phyloP scores from a whole-genome alignment of 768 basidiomycete genomes.

The Lactarius deliciosus region DNA sequence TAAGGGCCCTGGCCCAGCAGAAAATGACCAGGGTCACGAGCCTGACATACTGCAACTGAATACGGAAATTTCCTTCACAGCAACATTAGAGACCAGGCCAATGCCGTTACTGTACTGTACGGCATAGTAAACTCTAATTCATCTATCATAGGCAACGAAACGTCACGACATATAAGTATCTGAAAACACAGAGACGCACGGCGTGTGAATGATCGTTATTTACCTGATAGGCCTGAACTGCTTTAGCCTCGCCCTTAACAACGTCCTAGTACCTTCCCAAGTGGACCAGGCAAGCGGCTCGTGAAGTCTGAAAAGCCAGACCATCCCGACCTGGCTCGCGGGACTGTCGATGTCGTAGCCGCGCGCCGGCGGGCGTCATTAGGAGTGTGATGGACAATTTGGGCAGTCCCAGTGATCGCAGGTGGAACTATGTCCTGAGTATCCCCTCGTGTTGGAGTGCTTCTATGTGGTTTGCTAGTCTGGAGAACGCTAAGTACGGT shows the following conservation, averaged over 20 bases:
- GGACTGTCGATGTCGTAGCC: neutral
- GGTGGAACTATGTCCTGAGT: neutral
- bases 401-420: neutral
- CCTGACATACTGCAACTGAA: too few relatives aligned
- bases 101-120: too few relatives aligned
- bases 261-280: neutral
- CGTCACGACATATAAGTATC: too few relatives aligned
- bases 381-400: neutral
- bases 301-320: neutral
- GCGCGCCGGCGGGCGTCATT: neutral
- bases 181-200: neutral
- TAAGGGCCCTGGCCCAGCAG: too few relatives aligned
- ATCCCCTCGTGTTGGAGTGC: neutral
- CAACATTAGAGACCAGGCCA: too few relatives aligned
- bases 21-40: too few relatives aligned
- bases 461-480: neutral
- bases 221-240: neutral
- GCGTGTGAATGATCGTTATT: neutral
- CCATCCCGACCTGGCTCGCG: neutral
- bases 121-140: too few relatives aligned
- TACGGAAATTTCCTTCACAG: too few relatives aligned
- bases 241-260: neutral
- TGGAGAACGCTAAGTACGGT: neutral
- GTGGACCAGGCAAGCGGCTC: neutral
- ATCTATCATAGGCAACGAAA: too few relatives aligned